These are phyloP conservation scores for Xylaria multiplex DNA, from an alignment of 2,329 filamentous ascomycete genomes.

Conservation along the genomic window DNA sequence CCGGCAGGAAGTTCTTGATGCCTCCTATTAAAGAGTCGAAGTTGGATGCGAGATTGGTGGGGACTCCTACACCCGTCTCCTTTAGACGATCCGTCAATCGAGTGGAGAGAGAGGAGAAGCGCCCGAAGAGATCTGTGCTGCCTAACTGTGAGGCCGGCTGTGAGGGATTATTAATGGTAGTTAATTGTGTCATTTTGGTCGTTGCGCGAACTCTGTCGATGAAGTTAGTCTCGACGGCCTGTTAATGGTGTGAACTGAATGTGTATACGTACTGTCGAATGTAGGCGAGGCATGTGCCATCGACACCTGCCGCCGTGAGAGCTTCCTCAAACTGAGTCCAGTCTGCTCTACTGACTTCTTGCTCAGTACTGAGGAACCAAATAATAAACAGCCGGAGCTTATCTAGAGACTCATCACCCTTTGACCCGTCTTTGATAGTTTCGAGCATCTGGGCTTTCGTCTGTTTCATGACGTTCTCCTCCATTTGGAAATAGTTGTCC, in stretches of 20 bases:
- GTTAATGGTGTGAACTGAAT: not conserved
- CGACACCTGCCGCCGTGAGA: slow-evolving; percentile 77
- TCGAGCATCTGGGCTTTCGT: slow-evolving; percentile 90
- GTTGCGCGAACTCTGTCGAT: slow-evolving; percentile 82
- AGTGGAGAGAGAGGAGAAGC: slow-evolving; percentile 90
- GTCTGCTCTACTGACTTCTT: slow-evolving; percentile 83
- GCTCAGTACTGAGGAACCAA: slow-evolving; percentile 94
- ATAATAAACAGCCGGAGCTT: slow-evolving; percentile 96
- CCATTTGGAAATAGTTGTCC: slow-evolving; percentile 95
- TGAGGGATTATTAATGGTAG: slow-evolving; percentile 81
- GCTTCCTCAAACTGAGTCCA: slow-evolving; percentile 89
- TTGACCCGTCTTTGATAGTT: slow-evolving; percentile 80
- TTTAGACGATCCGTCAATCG: slow-evolving; percentile 94
- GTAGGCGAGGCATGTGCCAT: slow-evolving; percentile 83
- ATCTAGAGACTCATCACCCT: slow-evolving; percentile 85
- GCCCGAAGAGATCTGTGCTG: slow-evolving; percentile 86
- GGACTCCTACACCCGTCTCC: slow-evolving; percentile 81
- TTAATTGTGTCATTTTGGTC: slow-evolving; percentile 98
- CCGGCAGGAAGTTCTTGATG: slow-evolving; percentile 98
- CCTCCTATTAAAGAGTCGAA: slow-evolving; percentile 94
- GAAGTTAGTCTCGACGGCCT: slow-evolving; percentile 41
- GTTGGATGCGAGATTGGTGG: slow-evolving; percentile 75
- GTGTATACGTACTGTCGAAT: slow-evolving; percentile 75
- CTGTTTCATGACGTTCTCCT: slow-evolving; percentile 92
- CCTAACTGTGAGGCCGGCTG: slow-evolving; percentile 68